Percentiles rank a stretch among this genome's conserved stretches.
Evolutionary conservation across 441 rosid genomes (phyloP).

Genomic region (Melastoma candidum): DNA sequence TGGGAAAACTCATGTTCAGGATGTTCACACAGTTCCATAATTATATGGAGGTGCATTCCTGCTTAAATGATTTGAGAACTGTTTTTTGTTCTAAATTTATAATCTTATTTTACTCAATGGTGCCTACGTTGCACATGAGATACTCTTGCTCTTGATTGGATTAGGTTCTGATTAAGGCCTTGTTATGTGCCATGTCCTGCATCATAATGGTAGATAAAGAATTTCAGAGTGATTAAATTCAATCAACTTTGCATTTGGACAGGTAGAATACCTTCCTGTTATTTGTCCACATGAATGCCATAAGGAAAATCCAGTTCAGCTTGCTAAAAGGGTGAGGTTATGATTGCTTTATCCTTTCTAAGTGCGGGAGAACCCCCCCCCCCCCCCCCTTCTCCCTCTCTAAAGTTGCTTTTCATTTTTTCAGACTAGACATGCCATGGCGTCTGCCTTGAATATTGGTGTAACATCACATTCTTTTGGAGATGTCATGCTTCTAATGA

Average conservation of each 20-base stretch:
- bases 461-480: conserved; percentile 88
- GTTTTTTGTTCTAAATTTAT: too few species aligned
- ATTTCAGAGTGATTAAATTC: too few species aligned
- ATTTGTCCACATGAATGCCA: conserved; percentile 52
- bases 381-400: conserved; percentile 3
- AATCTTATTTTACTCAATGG: too few species aligned
- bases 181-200: too few species aligned
- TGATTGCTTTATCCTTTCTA: conserved; percentile 10
- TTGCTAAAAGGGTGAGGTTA: conserved; percentile 73
- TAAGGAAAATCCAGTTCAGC: conserved; percentile 57
- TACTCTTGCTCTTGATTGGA: too few species aligned
- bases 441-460: conserved; percentile 66
- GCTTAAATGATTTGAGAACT: background rate
- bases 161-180: too few species aligned
- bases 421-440: conserved; percentile 76
- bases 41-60: conserved; percentile 70
- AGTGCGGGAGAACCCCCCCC: background rate
- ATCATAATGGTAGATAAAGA: too few species aligned
- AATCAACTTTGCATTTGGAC: conserved; percentile 19
- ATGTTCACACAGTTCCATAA: conserved; percentile 99
- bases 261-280: conserved; percentile 89
- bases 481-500: conserved; percentile 66
- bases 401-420: conserved; percentile 10
- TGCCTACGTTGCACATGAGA: too few species aligned
- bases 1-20: conserved; percentile 82